Evolutionary conservation across 1,284 basidiomycete species (phyloP).

Genomic region (Volvariella surrecta): DNA sequence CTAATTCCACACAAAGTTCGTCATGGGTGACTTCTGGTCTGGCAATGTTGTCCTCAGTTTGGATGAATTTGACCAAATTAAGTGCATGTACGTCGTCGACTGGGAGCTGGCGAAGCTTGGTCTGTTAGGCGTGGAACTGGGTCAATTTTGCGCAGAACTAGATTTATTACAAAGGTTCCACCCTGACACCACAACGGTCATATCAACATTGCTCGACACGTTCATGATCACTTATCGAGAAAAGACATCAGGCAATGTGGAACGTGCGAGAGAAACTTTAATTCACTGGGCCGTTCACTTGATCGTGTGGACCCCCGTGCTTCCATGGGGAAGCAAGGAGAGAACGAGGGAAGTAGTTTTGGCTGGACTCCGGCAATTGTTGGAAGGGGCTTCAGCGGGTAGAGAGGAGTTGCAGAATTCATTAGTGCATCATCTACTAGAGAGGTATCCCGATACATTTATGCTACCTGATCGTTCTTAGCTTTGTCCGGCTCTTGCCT

Average conservation of each 20-base stretch:
- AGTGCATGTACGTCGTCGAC: conserved; percentile 42
- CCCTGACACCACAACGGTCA: conserved; percentile 24
- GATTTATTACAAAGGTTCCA: conserved; percentile 36
- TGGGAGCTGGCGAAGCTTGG: conserved; percentile 53
- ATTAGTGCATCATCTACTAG: too few species aligned
- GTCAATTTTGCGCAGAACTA: conserved; percentile 53
- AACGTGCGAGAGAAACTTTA: conserved; percentile 17
- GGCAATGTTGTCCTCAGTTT: conserved; percentile 45
- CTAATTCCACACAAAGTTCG: conserved; percentile 20
- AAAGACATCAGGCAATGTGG: conserved; percentile 11
- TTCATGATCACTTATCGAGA: conserved; percentile 36
- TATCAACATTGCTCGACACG: conserved; percentile 24
- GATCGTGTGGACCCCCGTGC: conserved; percentile 33
- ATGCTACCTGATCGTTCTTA: too few species aligned
- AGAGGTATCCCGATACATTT: too few species aligned
- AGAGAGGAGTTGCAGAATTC: too few species aligned
- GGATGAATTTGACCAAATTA: conserved; percentile 19
- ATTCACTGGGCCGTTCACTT: conserved; percentile 43
- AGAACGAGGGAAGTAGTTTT: conserved; percentile 35
- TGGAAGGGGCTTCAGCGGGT: conserved; percentile 26
- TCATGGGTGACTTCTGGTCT: conserved; percentile 63
- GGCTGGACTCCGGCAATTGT: conserved; percentile 35
- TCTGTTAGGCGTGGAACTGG: conserved; percentile 42
- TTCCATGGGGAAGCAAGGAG: conserved; percentile 36
- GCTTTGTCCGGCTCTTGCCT: too few species aligned